These are phyloP conservation scores for Pleurotus sapidus DNA, from an alignment of 768 basidiomycete species.

Conservation along the genomic window DNA sequence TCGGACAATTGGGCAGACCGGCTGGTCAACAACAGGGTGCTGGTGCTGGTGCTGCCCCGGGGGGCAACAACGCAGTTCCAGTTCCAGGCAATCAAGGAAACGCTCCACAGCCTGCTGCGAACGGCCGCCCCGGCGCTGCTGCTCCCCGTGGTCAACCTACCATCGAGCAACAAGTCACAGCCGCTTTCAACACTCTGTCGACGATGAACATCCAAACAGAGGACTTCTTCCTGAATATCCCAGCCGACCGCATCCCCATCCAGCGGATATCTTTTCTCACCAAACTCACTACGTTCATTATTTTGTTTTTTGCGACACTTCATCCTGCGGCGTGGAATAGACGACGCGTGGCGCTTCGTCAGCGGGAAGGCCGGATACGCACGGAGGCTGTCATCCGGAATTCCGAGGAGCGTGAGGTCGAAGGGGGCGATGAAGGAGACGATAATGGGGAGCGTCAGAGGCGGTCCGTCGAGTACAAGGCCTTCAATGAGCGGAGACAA, in stretches of 20 bases:
- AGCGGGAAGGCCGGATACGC: constrained; percentile 63
- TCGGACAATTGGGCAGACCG: constrained; percentile 19
- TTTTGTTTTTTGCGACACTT: constrained; percentile 56
- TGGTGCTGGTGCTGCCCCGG: constrained; percentile 4
- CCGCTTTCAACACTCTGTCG: constrained; percentile 47
- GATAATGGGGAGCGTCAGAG: constrained; percentile 26
- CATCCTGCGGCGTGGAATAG: constrained; percentile 78
- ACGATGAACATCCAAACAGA: constrained; percentile 57
- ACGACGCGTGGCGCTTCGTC: constrained; percentile 53
- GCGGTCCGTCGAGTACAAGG: constrained; percentile 24
- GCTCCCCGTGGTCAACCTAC: constrained; percentile 12
- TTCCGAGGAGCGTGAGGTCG: constrained; percentile 20
- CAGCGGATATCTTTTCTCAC: constrained; percentile 45
- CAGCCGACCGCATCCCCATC: constrained; percentile 13
- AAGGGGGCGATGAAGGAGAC: constrained; percentile 16
- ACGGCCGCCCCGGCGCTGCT: constrained; percentile 7
- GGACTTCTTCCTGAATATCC: constrained; percentile 43
- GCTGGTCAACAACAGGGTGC: constrained; percentile 12
- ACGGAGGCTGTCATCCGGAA: constrained; percentile 57
- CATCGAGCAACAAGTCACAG: constrained; percentile 24
- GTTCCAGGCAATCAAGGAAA: not conserved
- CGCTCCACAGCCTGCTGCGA: constrained; percentile 4
- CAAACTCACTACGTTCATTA: constrained; percentile 51
- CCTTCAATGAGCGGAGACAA: constrained; percentile 31
- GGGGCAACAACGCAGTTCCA: not conserved